These are phyloP conservation scores for Penicillium sp. DNA, from an alignment of 2,329 filamentous ascomycete genomes.

Conservation along the genomic window DNA sequence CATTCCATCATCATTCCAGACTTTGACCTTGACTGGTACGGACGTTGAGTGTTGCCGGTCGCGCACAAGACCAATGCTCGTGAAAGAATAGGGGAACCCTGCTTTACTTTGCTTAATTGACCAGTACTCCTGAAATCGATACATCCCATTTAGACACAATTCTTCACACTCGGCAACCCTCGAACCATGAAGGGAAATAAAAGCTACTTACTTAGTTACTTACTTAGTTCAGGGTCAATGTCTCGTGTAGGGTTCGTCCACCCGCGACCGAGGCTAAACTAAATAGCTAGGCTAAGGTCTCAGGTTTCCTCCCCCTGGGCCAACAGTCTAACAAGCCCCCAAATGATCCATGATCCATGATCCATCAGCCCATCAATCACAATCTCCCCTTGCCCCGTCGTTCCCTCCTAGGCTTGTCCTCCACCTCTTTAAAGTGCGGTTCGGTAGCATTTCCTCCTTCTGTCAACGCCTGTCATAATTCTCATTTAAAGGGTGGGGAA, in stretches of 20 bases:
- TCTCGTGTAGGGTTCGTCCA: neutral
- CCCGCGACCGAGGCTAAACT: constrained; percentile 7
- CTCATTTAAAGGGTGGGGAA: too few species aligned
- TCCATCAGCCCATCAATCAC: neutral
- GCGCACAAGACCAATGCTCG: neutral
- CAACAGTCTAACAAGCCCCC: too few species aligned
- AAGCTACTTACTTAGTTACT: too few species aligned
- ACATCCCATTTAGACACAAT: neutral
- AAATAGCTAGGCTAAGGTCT: constrained; percentile 11
- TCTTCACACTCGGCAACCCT: neutral
- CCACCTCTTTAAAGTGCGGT: neutral
- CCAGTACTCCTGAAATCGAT: neutral
- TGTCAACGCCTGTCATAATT: too few species aligned
- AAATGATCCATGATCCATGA: too few species aligned
- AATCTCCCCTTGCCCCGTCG: too few species aligned
- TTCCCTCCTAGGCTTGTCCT: neutral
- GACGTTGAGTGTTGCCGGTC: neutral
- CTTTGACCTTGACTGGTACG: neutral
- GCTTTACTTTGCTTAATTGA: neutral
- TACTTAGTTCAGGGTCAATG: neutral
- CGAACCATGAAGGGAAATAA: neutral
- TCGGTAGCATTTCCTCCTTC: too few species aligned
- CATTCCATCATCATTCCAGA: neutral
- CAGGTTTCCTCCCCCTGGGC: neutral
- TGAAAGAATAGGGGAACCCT: neutral